These are phyloP conservation scores for Ascochyta pisi DNA, from an alignment of 2,329 filamentous ascomycete species.

Conservation along the genomic window DNA sequence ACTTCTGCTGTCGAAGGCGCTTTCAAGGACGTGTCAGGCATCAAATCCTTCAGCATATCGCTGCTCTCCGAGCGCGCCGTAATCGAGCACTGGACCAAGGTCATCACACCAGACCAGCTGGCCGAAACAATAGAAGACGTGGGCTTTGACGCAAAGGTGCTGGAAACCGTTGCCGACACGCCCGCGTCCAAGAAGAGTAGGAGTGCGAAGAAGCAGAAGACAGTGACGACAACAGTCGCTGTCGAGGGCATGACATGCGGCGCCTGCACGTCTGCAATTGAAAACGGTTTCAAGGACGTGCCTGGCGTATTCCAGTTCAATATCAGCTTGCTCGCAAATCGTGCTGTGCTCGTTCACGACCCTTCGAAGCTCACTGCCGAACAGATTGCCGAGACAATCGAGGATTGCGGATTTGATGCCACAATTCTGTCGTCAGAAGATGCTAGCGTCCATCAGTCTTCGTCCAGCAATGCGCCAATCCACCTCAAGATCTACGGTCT, in stretches of 20 bases:
- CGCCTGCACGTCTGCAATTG: constrained; percentile 91
- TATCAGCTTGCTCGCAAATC: constrained; percentile 90
- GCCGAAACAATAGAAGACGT: constrained; percentile 68
- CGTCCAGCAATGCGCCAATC: constrained; percentile 65
- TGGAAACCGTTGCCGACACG: constrained; percentile 69
- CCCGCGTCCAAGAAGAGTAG: constrained; percentile 43
- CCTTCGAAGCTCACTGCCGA: constrained; percentile 72
- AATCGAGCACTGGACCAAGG: constrained; percentile 74
- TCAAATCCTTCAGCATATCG: constrained; percentile 81
- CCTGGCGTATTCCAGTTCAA: constrained; percentile 88
- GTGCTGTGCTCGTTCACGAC: constrained; percentile 87
- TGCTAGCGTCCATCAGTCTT: constrained; percentile 61
- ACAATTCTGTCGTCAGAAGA: constrained; percentile 77
- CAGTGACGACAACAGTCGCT: constrained; percentile 79
- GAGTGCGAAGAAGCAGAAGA: constrained; percentile 52
- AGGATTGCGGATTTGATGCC: constrained; percentile 89
- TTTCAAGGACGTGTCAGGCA: constrained; percentile 75
- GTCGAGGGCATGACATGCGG: constrained; percentile 98
- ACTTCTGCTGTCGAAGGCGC: constrained; percentile 84
- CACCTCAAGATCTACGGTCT: constrained; percentile 87
- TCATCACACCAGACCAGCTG: constrained; percentile 61
- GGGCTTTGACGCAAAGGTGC: constrained; percentile 79
- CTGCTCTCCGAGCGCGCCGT: constrained; percentile 85
- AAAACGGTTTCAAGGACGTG: constrained; percentile 78
- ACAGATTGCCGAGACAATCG: constrained; percentile 81